phyloP scores from a whole-genome alignment of 2,329 filamentous ascomycete species.

The Ascochyta pisi region DNA sequence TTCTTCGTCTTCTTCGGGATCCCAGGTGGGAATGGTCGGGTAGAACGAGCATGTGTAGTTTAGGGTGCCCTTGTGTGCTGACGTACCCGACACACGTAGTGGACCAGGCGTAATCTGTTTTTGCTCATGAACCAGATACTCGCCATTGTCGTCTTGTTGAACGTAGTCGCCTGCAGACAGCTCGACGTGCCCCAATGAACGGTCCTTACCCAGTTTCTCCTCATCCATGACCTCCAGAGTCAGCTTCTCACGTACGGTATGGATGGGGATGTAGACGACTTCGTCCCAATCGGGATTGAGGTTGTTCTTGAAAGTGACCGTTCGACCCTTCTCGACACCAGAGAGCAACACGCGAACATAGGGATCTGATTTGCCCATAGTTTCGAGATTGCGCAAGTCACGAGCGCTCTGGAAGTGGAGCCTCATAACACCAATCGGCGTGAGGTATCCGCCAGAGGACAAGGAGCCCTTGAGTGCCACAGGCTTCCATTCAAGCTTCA shows the following conservation, averaged over 20 bases:
- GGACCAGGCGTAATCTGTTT: conserved; percentile 72
- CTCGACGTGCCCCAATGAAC: conserved; percentile 82
- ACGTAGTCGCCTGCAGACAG: conserved; percentile 81
- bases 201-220: conserved; percentile 89
- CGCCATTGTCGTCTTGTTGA: conserved; percentile 76
- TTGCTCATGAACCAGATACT: conserved; percentile 78
- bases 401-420: conserved; percentile 86
- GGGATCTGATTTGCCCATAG: conserved; percentile 95
- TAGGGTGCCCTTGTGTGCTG: conserved; percentile 77
- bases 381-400: conserved; percentile 89
- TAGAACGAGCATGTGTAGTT: conserved; percentile 89
- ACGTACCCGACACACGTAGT: conserved; percentile 76
- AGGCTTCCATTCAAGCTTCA: conserved; percentile 94
- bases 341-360: conserved; percentile 89
- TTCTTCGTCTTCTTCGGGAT: conserved; percentile 84
- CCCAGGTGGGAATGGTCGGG: conserved; percentile 83
- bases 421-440: conserved; percentile 92
- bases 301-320: conserved; percentile 95
- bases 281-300: conserved; percentile 96
- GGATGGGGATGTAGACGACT: conserved; percentile 90
- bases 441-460: conserved; percentile 85
- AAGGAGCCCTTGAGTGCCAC: conserved; percentile 82
- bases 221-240: conserved; percentile 96
- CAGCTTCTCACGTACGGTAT: conserved; percentile 82
- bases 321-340: conserved; percentile 87